Evolutionary conservation across 495 filamentous ascomycete genomes (phyloP), one percentile per base, ranked within the genome.

Genomic region (Darksidea phi): DNA sequence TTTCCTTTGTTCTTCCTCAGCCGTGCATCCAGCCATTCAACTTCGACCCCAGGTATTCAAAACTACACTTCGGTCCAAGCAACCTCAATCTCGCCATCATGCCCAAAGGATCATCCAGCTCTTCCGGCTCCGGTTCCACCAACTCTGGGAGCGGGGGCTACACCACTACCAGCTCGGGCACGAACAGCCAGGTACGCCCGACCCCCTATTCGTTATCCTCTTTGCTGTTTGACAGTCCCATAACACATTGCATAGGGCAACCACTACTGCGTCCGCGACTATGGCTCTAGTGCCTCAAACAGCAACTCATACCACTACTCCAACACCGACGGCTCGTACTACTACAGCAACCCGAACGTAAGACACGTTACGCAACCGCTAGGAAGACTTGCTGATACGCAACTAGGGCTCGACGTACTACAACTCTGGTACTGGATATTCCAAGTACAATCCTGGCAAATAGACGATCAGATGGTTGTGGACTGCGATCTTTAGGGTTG

Each of bases 271-370:
- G 46, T 74, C 50, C 77, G 81, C 32, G 82, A 84, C 65, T 81
- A 79, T 65, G 77, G 80, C 50, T 71, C 67, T 56, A 49, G 64
- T 47, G 78, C 72, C 6, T 23, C 70, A 0, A 80, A 81, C 64
- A 53, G 64, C 3, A 84, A 84, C 69, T 69, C 78, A 0, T 84
- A 83, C 69, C 81, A 83, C 66, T 84, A 83, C 57, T 82, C 79
- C 50, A 84, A 84, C 69, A 63, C 53, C 2, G 59, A 84, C 56
- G 79, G 81, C 7, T 79, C 76, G n/a, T 85, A 84, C 75, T 82
- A 84, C 66, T 84, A 83, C 70, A 80, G 76, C 54, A 85, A 84
- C 70, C 70, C 81, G 42, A 74, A 83, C 54, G 69, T 67, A 6
- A 67, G 67, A 42, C 23, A 26, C 1, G n/a, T 25, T 56, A 13